phyloP scores from a whole-genome alignment of 78 protist species.

The Goniomonas avonlea region DNA sequence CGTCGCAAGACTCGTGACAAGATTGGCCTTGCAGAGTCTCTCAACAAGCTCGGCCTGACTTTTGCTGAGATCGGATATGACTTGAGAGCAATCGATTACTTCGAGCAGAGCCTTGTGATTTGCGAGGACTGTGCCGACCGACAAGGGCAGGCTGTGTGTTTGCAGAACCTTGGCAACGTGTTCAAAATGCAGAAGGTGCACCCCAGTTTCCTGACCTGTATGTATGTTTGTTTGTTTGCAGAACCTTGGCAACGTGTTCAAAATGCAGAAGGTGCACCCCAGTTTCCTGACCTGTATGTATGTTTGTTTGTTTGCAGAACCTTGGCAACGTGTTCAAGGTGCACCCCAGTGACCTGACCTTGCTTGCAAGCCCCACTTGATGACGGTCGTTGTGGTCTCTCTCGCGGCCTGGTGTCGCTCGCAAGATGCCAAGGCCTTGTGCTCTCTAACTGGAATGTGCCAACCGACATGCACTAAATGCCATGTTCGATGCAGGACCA shows the following conservation, averaged over 20 bases:
- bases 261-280: constrained; percentile 11
- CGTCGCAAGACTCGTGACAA: neutral
- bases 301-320: constrained; percentile 1
- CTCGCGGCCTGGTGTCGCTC: too few relatives aligned
- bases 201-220: too few relatives aligned
- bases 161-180: constrained; percentile 1
- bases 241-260: constrained; percentile 12
- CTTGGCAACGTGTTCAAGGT: constrained; percentile 13
- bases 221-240: neutral
- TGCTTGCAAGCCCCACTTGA: too few relatives aligned
- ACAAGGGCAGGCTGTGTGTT: constrained; percentile 14
- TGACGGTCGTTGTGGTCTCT: too few relatives aligned
- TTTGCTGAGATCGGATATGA: constrained; percentile 6
- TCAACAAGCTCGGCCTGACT: constrained; percentile 12
- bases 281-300: too few relatives aligned
- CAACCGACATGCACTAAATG: too few relatives aligned
- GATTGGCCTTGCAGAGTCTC: constrained; percentile 1
- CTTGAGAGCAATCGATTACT: constrained; percentile 12
- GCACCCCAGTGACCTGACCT: neutral
- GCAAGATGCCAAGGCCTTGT: neutral
- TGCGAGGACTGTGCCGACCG: constrained; percentile 6
- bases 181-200: constrained; percentile 26
- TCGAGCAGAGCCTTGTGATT: constrained; percentile 12
- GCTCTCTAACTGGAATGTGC: neutral
- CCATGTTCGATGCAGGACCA: too few relatives aligned